A percentile compares a stretch with the other conserved stretches of the same genome.
Conservation (phyloP, 768 basidiomycete genomes). For the Lactifluus rugatus region DNA sequence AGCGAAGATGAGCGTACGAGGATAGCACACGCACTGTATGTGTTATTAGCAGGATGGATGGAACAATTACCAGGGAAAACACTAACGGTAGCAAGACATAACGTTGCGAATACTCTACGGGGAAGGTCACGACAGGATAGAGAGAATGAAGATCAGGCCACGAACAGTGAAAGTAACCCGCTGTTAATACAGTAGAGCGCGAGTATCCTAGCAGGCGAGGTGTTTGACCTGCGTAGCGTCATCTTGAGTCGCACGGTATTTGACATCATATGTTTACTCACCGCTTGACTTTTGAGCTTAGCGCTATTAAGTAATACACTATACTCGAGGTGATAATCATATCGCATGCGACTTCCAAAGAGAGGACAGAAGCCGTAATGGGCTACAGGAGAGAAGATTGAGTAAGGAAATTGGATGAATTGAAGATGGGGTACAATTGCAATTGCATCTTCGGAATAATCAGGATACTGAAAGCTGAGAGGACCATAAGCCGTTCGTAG, state of each 20-base stretch:
- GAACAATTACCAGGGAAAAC: background rate
- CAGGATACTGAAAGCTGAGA: background rate
- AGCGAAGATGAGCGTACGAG: too few relatives aligned
- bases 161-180: constrained; percentile 2
- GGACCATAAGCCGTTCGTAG: background rate
- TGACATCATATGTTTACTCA: background rate
- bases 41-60: background rate
- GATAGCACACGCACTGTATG: background rate
- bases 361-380: background rate
- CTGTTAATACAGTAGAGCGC: background rate
- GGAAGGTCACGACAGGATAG: background rate
- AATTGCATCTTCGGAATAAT: background rate
- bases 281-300: background rate
- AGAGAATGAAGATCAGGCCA: background rate
- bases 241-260: background rate
- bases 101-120: background rate
- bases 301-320: background rate
- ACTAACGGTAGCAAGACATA: background rate
- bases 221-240: background rate
- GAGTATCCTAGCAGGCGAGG: background rate
- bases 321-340: background rate
- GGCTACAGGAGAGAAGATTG: background rate
- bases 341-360: background rate
- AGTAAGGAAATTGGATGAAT: too few relatives aligned
- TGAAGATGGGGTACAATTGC: background rate